These are phyloP conservation scores for Leishmania lainsoni DNA, from an alignment of 208 protist species.

Conservation along the genomic window DNA sequence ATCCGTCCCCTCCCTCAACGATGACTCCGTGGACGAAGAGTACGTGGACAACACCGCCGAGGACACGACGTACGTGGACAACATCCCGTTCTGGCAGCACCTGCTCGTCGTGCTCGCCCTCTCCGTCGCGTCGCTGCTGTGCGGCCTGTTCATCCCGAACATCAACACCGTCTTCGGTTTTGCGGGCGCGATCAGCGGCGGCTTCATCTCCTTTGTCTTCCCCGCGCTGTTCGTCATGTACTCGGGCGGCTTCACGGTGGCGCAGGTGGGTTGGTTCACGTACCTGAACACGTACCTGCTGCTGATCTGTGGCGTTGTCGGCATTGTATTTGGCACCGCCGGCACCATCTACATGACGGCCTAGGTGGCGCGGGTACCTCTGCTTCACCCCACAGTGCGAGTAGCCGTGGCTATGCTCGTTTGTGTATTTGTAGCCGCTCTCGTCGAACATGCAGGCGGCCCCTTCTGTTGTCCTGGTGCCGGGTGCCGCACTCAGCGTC, in stretches of 20 bases:
- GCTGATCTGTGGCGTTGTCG: constrained; percentile 43
- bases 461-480: not conserved
- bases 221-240: constrained; percentile 66
- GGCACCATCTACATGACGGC: too few relatives aligned
- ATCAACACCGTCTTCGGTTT: constrained; percentile 52
- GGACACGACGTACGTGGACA: constrained; percentile 43
- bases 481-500: not conserved
- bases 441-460: not conserved
- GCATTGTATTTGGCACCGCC: constrained; percentile 5
- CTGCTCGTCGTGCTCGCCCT: constrained; percentile 36
- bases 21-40: not conserved
- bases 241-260: constrained; percentile 43
- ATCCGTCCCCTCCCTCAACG: not conserved
- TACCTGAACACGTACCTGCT: constrained; percentile 57
- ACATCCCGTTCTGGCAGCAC: constrained; percentile 47
- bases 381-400: not conserved
- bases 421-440: not conserved
- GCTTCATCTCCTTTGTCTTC: constrained; percentile 59
- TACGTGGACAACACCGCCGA: constrained; percentile 16
- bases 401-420: not conserved
- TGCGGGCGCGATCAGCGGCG: constrained; percentile 53
- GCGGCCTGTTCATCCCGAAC: constrained; percentile 26
- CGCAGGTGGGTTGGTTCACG: constrained; percentile 42
- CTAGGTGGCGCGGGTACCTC: not conserved
- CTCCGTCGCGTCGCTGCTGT: constrained; percentile 41